phyloP scores from a whole-genome alignment of 139 green algal species.

The Nannochloris sp. region DNA sequence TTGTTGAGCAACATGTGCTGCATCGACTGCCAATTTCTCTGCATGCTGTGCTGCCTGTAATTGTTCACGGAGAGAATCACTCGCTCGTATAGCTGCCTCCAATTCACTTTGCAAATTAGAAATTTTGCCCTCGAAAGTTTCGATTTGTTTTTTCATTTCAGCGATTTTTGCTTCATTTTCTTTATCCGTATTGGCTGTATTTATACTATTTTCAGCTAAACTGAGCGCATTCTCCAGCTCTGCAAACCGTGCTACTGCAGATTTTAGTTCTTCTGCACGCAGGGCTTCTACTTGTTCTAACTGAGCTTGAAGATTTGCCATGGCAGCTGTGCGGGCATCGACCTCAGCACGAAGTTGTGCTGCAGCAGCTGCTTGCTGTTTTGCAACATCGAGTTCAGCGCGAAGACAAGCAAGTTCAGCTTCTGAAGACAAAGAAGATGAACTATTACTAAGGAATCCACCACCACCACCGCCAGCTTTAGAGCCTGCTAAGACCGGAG shows the following conservation, averaged over 20 bases:
- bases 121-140: not conserved
- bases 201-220: constrained; percentile 14
- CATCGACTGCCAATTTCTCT: not conserved
- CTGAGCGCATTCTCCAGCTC: constrained; percentile 20
- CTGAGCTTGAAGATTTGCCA: constrained; percentile 4
- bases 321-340: constrained; percentile 5
- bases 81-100: not conserved
- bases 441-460: too few relatives aligned
- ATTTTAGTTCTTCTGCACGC: constrained; percentile 6
- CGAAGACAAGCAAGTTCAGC: not conserved
- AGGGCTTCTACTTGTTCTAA: constrained; percentile 8
- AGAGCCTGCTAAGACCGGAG: too few relatives aligned
- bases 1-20: not conserved
- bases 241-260: not conserved
- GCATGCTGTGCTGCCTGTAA: not conserved
- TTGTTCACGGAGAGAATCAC: not conserved
- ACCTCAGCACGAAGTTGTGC: constrained; percentile 7
- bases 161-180: not conserved
- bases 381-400: not conserved
- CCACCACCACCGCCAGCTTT: too few relatives aligned
- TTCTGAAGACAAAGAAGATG: too few relatives aligned
- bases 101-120: not conserved
- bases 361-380: not conserved
- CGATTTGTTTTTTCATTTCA: not conserved
- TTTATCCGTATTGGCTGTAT: not conserved